phyloP scores from a whole-genome alignment of 148 eudicot genomes.

The Spergularia bocconei region DNA sequence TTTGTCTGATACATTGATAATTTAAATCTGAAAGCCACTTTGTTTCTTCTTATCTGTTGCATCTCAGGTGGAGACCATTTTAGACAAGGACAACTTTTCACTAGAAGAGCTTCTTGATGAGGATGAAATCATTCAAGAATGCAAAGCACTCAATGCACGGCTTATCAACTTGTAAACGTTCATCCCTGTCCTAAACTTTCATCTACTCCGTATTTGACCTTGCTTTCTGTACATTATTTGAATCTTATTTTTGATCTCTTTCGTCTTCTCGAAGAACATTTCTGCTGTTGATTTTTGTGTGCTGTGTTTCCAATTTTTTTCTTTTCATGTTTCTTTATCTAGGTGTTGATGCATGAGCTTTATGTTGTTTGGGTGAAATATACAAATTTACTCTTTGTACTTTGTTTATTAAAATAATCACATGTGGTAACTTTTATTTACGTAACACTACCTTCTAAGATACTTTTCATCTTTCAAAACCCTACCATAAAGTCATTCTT shows the following conservation, averaged over 20 bases:
- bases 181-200: constrained; percentile 2
- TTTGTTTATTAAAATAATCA: too few relatives aligned
- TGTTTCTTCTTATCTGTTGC: neutral
- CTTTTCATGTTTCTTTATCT: too few relatives aligned
- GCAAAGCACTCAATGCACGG: constrained; percentile 90
- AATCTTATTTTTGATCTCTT: neutral
- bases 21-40: neutral
- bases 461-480: too few relatives aligned
- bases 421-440: too few relatives aligned
- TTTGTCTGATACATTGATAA: neutral
- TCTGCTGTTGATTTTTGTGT: neutral
- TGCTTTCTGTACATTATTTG: neutral
- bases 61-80: constrained; percentile 80
- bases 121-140: constrained; percentile 94
- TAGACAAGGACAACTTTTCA: constrained; percentile 80
- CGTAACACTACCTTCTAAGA: too few relatives aligned
- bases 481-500: too few relatives aligned
- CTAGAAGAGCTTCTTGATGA: constrained; percentile 96
- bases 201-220: neutral
- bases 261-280: neutral
- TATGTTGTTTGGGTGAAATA: too few relatives aligned
- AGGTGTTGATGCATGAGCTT: too few relatives aligned
- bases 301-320: neutral
- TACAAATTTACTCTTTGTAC: too few relatives aligned
- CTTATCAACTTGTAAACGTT: constrained; percentile 74